phyloP scores from a whole-genome alignment of 305 asterid genomes.

The Salvia sclarea region DNA sequence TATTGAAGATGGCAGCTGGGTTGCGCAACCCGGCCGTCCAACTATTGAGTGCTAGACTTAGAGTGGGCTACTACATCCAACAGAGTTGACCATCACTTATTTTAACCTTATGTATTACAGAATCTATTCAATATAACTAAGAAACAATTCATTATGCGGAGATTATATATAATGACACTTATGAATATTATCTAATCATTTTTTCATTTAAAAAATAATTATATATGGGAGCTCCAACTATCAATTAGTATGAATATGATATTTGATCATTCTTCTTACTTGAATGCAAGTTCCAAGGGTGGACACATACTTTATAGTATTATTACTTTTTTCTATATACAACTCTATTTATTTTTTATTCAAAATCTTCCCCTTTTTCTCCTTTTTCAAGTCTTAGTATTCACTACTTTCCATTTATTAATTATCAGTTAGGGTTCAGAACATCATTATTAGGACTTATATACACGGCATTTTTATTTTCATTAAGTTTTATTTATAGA shows the following conservation, averaged over 20 bases:
- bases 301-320: too few species aligned
- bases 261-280: too few species aligned
- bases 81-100: conserved; percentile 14
- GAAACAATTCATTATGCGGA: too few species aligned
- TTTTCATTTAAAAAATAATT: neutral
- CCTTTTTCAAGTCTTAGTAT: neutral
- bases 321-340: too few species aligned
- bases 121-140: too few species aligned
- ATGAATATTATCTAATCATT: neutral
- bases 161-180: neutral
- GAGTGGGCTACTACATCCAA: neutral
- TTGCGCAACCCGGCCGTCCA: neutral
- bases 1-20: neutral
- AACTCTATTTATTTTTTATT: too few species aligned
- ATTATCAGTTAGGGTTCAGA: too few species aligned
- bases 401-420: neutral
- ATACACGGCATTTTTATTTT: too few species aligned
- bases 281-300: too few species aligned
- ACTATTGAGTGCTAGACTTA: neutral
- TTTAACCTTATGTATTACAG: neutral
- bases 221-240: neutral
- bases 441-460: too few species aligned
- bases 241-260: too few species aligned
- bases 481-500: too few species aligned
- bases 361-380: neutral